Percentiles rank a stretch among this genome's conserved stretches.
Evolutionary conservation across 2,329 filamentous ascomycete species (phyloP).

Genomic region (Elsinoe australis): DNA sequence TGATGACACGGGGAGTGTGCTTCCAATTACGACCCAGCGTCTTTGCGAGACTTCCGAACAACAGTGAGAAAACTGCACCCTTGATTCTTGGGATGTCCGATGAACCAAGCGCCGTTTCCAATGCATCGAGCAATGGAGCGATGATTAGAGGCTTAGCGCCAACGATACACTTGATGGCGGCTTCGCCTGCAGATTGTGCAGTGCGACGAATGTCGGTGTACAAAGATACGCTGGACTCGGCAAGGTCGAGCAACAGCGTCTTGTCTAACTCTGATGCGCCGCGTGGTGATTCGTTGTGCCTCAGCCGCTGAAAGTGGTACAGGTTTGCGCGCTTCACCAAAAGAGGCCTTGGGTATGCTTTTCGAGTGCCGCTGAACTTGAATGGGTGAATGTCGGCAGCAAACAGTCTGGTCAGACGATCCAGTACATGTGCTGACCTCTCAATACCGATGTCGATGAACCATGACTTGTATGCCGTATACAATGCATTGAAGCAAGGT

Average conservation of each 20-base stretch:
- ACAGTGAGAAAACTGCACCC: slow-evolving; percentile 80
- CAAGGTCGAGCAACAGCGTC: slow-evolving; percentile 72
- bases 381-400: slow-evolving; percentile 83
- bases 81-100: slow-evolving; percentile 90
- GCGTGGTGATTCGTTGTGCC: slow-evolving; percentile 83
- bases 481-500: slow-evolving; percentile 85
- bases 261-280: slow-evolving; percentile 89
- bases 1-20: slow-evolving; percentile 83
- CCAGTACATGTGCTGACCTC: slow-evolving; percentile 84
- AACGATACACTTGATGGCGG: slow-evolving; percentile 82
- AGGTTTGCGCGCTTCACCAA: slow-evolving; percentile 87
- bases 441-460: slow-evolving; percentile 97
- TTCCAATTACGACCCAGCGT: slow-evolving; percentile 89
- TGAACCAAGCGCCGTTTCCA: slow-evolving; percentile 68
- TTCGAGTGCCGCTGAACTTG: slow-evolving; percentile 86
- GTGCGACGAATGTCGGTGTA: slow-evolving; percentile 95
- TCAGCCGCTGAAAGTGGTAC: slow-evolving; percentile 87
- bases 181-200: slow-evolving; percentile 85
- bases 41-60: slow-evolving; percentile 82
- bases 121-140: slow-evolving; percentile 69
- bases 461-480: slow-evolving; percentile 88
- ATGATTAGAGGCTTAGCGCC: slow-evolving; percentile 85
- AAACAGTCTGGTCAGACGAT: slow-evolving; percentile 76
- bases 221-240: slow-evolving; percentile 78
- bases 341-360: slow-evolving; percentile 86